Conservation (phyloP, 2,329 filamentous ascomycete species). For the Aspergillus fischeri region DNA sequence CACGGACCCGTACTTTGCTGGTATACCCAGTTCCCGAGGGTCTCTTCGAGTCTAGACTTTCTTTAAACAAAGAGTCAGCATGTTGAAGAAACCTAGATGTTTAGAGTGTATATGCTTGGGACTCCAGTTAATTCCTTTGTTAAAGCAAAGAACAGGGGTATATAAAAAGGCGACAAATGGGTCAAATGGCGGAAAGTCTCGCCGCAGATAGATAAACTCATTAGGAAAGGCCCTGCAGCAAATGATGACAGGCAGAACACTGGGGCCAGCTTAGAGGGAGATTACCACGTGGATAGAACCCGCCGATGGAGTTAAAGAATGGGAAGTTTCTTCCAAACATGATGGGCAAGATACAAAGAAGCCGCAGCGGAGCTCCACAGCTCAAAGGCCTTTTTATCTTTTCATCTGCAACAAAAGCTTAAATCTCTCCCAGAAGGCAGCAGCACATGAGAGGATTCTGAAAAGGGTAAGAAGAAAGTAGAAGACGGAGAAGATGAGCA, state of each 20-base stretch:
- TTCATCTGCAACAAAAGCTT: constrained; percentile 4
- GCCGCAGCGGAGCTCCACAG: constrained; percentile 4
- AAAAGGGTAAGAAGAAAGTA: background rate
- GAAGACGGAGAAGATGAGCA: background rate
- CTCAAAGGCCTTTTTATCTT: background rate
- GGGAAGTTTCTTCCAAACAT: constrained; percentile 41
- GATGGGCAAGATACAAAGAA: constrained; percentile 18
- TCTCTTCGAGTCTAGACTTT: constrained; percentile 35
- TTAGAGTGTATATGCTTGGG: background rate
- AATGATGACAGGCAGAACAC: background rate
- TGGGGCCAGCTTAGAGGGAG: constrained; percentile 1
- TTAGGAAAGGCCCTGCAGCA: background rate
- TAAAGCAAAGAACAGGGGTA: constrained; percentile 5
- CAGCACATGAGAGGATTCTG: constrained; percentile 2
- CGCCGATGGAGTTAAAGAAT: constrained; percentile 32
- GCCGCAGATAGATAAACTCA: constrained; percentile 1
- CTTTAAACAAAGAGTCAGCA: constrained; percentile 28
- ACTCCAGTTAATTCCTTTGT: background rate
- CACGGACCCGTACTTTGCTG: constrained; percentile 79
- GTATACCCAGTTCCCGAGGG: constrained; percentile 51
- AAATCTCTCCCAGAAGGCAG: constrained; percentile 2
- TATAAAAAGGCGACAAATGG: constrained; percentile 12
- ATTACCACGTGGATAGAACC: constrained; percentile 41
- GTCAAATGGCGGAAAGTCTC: constrained; percentile 15
- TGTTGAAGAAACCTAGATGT: background rate